phyloP scores from a whole-genome alignment of 148 eudicot genomes.

The Chenopodium berlandieri region DNA sequence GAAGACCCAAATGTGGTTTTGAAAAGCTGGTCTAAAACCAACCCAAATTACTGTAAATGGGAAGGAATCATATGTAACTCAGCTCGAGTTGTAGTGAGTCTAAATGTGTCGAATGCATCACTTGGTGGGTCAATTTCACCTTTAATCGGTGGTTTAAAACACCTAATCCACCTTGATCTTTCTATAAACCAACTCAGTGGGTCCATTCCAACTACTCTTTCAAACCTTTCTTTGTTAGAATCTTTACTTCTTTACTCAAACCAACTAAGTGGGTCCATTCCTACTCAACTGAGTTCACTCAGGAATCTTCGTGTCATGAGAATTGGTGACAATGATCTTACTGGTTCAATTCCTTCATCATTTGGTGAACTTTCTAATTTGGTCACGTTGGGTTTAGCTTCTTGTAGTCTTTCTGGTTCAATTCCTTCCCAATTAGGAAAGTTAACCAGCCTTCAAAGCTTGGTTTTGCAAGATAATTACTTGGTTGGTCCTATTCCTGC shows the following conservation, averaged over 20 bases:
- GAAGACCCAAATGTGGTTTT: conserved; percentile 62
- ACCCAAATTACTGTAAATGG: conserved; percentile 71
- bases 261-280: conserved; percentile 72
- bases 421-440: conserved; percentile 66
- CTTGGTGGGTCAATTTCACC: conserved; percentile 69
- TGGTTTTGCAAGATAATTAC: conserved; percentile 64
- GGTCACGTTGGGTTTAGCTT: conserved; percentile 69
- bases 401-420: conserved; percentile 60
- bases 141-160: conserved; percentile 43
- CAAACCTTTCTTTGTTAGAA: conserved; percentile 59
- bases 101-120: conserved; percentile 64
- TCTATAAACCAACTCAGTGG: conserved; percentile 71
- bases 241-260: conserved; percentile 73
- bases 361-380: conserved; percentile 59
- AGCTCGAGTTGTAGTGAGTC: conserved; percentile 38
- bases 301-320: conserved; percentile 49
- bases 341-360: conserved; percentile 59
- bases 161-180: conserved; percentile 82
- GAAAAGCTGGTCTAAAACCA: conserved; percentile 48
- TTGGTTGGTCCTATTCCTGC: conserved; percentile 62
- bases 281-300: conserved; percentile 63
- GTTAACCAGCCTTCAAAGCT: conserved; percentile 39
- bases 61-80: conserved; percentile 58
- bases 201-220: conserved; percentile 85
- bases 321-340: conserved; percentile 78